Percentiles rank a stretch among this genome's conserved stretches.
These are phyloP conservation scores for Quercus tomentella DNA, from an alignment of 331 rosid genomes.

Conservation along the genomic window DNA sequence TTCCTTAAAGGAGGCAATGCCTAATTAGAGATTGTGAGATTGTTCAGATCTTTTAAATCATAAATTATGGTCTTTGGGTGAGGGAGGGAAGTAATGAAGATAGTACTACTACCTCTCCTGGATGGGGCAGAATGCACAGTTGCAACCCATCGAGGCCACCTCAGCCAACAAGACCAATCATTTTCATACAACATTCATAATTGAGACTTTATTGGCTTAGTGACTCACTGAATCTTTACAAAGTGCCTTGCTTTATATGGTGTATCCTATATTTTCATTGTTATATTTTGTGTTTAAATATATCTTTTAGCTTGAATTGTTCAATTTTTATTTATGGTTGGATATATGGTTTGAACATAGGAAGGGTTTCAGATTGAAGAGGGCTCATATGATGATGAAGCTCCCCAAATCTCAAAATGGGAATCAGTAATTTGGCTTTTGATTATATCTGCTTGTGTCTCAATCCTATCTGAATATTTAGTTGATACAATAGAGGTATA, in stretches of 20 bases:
- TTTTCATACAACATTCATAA: too few relatives aligned
- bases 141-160: too few relatives aligned
- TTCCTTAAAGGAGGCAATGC: too few relatives aligned
- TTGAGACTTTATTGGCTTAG: too few relatives aligned
- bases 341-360: slow-evolving; percentile 35
- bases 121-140: too few relatives aligned
- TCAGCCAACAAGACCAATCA: too few relatives aligned
- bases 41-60: too few relatives aligned
- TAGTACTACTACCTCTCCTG: too few relatives aligned
- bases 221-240: too few relatives aligned
- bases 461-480: slow-evolving; percentile 65
- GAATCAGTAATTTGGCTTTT: slow-evolving; percentile 75
- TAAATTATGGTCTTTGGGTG: too few relatives aligned
- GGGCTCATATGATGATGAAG: slow-evolving; percentile 42
- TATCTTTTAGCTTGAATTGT: not conserved
- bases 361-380: slow-evolving; percentile 53
- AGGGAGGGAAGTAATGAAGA: too few relatives aligned
- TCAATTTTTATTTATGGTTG: slow-evolving; percentile 19
- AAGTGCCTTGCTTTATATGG: not conserved
- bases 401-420: slow-evolving; percentile 71
- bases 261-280: not conserved
- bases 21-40: too few relatives aligned
- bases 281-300: not conserved
- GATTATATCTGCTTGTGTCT: slow-evolving; percentile 66
- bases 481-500: slow-evolving; percentile 72